Evolutionary conservation across 2,329 filamentous ascomycete genomes (phyloP).

Genomic region (Apiospora arundinis): DNA sequence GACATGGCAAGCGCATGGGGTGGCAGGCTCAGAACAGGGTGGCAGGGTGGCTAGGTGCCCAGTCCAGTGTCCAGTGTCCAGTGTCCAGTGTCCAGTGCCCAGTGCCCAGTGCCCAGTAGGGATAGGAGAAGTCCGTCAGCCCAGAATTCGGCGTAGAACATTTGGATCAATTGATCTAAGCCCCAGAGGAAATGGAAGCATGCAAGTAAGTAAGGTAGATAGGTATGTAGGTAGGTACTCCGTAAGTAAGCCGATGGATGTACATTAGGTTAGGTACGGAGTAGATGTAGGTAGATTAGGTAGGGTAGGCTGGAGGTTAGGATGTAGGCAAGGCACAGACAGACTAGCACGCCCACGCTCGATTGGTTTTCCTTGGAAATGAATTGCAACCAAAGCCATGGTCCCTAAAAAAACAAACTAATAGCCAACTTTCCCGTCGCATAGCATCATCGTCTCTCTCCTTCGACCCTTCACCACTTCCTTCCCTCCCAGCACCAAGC

Average conservation of each 20-base stretch:
- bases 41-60: too few species aligned
- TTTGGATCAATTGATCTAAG: neutral
- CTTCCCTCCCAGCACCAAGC: neutral
- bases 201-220: too few species aligned
- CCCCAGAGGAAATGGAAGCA: too few species aligned
- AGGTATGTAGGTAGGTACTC: too few species aligned
- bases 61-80: too few species aligned
- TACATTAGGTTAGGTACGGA: too few species aligned
- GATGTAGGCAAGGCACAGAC: too few species aligned
- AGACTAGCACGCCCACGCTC: neutral
- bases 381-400: neutral
- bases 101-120: too few species aligned
- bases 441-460: constrained; percentile 3
- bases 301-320: too few species aligned
- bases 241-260: too few species aligned
- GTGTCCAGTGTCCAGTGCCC: too few species aligned
- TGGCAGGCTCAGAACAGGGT: too few species aligned
- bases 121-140: constrained; percentile 11
- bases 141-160: neutral
- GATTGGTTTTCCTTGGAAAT: constrained; percentile 16
- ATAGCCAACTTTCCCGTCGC: constrained; percentile 17
- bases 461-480: neutral
- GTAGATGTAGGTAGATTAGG: neutral
- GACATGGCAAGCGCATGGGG: neutral
- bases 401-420: constrained; percentile 7